phyloP scores from a whole-genome alignment of 495 filamentous ascomycete genomes.

The Lophium mytilinum region DNA sequence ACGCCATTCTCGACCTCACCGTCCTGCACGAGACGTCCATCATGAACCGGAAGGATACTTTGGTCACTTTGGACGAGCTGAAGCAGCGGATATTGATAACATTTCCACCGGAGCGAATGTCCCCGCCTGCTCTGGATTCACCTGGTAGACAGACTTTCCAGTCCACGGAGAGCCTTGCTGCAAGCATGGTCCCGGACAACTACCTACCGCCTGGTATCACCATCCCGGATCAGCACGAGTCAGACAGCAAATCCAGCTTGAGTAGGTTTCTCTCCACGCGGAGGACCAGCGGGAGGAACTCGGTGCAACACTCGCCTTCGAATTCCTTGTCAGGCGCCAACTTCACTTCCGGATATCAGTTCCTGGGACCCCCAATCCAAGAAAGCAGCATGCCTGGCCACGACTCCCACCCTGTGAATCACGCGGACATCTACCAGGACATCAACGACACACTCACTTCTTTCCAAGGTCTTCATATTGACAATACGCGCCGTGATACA shows the following conservation, averaged over 20 bases:
- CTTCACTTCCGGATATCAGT: background rate
- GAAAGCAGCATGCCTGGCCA: constrained; percentile 1
- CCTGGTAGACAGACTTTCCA: background rate
- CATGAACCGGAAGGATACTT: constrained; percentile 26
- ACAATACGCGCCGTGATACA: constrained; percentile 4
- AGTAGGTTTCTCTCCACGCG: constrained; percentile 7
- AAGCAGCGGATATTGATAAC: constrained; percentile 32
- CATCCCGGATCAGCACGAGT: constrained; percentile 2
- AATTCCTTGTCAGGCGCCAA: background rate
- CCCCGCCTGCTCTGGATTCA: background rate
- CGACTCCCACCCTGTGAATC: background rate
- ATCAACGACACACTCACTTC: constrained; percentile 22
- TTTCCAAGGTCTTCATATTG: constrained; percentile 12
- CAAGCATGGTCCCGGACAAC: constrained; percentile 1
- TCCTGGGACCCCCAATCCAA: constrained; percentile 8
- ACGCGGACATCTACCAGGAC: constrained; percentile 18
- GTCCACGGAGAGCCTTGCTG: constrained; percentile 10
- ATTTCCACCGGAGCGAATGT: constrained; percentile 9
- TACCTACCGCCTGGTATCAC: constrained; percentile 17
- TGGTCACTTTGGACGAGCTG: constrained; percentile 30
- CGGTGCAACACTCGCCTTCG: background rate
- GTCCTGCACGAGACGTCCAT: constrained; percentile 35
- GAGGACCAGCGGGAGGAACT: background rate
- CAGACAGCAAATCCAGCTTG: constrained; percentile 11
- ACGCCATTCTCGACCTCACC: constrained; percentile 33